phyloP scores from a whole-genome alignment of 257 asterid species.

The Gentiana macrophylla region DNA sequence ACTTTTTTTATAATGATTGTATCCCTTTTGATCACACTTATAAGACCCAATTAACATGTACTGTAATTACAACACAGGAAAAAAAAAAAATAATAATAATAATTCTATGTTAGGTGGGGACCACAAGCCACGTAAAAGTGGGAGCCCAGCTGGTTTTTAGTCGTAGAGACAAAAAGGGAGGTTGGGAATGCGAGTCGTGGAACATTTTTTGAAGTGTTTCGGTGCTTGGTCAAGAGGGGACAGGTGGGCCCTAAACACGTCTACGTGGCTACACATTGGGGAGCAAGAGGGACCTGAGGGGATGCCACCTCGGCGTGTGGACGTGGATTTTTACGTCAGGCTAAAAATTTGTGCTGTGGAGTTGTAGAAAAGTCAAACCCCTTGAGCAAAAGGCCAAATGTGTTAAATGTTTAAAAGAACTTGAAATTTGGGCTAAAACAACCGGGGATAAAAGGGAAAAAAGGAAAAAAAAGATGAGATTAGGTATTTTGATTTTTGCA shows the following conservation, averaged over 20 bases:
- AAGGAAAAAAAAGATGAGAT: too few relatives aligned
- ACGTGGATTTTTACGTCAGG: conserved; percentile 2
- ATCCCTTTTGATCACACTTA: too few relatives aligned
- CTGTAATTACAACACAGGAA: too few relatives aligned
- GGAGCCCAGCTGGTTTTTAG: conserved; percentile 11
- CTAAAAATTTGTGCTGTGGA: conserved; percentile 17
- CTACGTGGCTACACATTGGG: conserved; percentile 12
- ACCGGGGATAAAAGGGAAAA: too few relatives aligned
- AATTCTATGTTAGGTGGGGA: conserved; percentile 26
- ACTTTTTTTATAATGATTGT: too few relatives aligned
- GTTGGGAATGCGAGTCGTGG: conserved; percentile 29
- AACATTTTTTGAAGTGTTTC: conserved; percentile 18
- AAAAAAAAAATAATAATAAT: too few relatives aligned
- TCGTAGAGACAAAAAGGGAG: conserved; percentile 22
- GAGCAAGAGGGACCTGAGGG: conserved; percentile 33
- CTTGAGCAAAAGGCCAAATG: too few relatives aligned
- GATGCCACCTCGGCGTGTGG: conserved; percentile 31
- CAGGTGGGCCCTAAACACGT: conserved; percentile 23
- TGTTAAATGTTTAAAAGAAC: too few relatives aligned
- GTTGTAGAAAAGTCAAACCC: too few relatives aligned
- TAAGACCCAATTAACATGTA: too few relatives aligned
- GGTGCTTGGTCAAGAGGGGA: conserved; percentile 20
- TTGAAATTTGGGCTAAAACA: too few relatives aligned
- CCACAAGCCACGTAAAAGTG: conserved; percentile 25
- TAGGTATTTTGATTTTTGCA: too few relatives aligned